A percentile compares a stretch with the other conserved stretches of the same genome.
These are phyloP conservation scores for Aspergillus tamarii DNA, from an alignment of 2,329 filamentous ascomycete species.

Conservation along the genomic window DNA sequence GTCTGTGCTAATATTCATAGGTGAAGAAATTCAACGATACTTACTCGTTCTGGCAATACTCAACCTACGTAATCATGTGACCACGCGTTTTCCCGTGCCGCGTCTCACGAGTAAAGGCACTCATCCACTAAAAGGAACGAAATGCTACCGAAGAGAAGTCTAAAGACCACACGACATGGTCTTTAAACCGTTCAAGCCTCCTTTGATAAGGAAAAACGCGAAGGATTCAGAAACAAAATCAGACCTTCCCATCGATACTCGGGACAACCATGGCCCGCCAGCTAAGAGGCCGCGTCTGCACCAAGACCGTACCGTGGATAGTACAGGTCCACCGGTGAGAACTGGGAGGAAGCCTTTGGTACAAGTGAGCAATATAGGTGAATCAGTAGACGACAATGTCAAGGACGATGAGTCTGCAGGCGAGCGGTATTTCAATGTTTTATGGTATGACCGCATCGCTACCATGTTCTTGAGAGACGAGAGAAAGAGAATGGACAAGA, in stretches of 20 bases:
- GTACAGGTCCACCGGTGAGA: slow-evolving; percentile 13
- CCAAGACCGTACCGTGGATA: slow-evolving; percentile 18
- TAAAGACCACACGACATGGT: slow-evolving; percentile 35
- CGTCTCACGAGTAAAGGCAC: slow-evolving; percentile 12
- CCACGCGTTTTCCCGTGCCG: slow-evolving; percentile 21
- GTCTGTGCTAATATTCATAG: no score
- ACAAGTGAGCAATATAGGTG: slow-evolving; percentile 32
- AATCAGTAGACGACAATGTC: slow-evolving; percentile 7
- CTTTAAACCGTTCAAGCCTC: slow-evolving; percentile 51
- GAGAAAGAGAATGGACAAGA: background rate
- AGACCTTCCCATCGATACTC: slow-evolving; percentile 7
- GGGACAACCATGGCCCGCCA: slow-evolving; percentile 23
- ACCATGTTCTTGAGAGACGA: background rate
- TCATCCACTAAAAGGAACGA: slow-evolving; percentile 8
- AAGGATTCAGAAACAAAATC: background rate
- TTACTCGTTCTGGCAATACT: background rate
- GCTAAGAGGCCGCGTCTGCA: slow-evolving; percentile 43
- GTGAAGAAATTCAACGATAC: no score
- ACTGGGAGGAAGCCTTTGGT: slow-evolving; percentile 35
- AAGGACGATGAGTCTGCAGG: slow-evolving; percentile 17
- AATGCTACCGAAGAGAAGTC: slow-evolving; percentile 1
- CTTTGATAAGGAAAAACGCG: slow-evolving; percentile 42
- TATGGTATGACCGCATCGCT: slow-evolving; percentile 42
- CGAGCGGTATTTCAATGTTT: slow-evolving; percentile 51
- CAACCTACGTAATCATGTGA: slow-evolving; percentile 22